These are phyloP conservation scores for Amanita jacksonii DNA, from an alignment of 768 basidiomycete genomes.

Conservation along the genomic window DNA sequence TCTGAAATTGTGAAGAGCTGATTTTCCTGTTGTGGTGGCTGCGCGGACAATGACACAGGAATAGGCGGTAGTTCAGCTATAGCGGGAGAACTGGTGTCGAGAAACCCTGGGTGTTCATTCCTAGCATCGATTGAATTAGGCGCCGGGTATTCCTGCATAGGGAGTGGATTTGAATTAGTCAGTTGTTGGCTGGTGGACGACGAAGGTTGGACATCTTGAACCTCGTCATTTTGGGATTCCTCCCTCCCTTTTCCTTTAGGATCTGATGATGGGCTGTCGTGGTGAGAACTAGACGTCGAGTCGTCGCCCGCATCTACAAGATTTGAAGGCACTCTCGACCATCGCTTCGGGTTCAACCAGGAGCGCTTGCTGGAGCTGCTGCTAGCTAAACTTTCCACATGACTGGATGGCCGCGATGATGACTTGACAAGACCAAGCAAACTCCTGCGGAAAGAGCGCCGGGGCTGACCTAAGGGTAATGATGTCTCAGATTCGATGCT, in stretches of 20 bases:
- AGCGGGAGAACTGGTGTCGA: neutral
- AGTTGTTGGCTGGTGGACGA: slow-evolving; percentile 8
- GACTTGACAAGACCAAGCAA: slow-evolving; percentile 23
- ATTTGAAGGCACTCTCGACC: slow-evolving; percentile 21
- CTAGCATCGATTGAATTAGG: neutral
- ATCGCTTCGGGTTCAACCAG: slow-evolving; percentile 20
- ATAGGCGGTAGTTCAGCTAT: neutral
- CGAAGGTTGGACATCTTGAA: slow-evolving; percentile 3
- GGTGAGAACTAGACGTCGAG: slow-evolving; percentile 1
- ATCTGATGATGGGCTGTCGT: neutral
- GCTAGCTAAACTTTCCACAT: slow-evolving; percentile 1
- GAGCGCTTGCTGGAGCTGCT: slow-evolving; percentile 14
- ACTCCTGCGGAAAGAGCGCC: slow-evolving; percentile 22
- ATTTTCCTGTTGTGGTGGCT: neutral
- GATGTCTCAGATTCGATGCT: slow-evolving; percentile 2
- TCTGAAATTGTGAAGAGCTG: neutral
- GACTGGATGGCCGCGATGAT: slow-evolving; percentile 11
- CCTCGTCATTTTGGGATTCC: slow-evolving; percentile 1
- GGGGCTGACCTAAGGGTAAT: slow-evolving; percentile 11
- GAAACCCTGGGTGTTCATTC: neutral
- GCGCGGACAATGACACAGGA: neutral
- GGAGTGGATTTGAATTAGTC: slow-evolving; percentile 5
- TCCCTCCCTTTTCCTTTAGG: slow-evolving; percentile 25
- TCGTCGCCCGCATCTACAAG: slow-evolving; percentile 9
- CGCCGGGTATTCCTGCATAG: neutral